phyloP scores from a whole-genome alignment of 768 basidiomycete genomes.

The Chalciporus sphaerocephalus region DNA sequence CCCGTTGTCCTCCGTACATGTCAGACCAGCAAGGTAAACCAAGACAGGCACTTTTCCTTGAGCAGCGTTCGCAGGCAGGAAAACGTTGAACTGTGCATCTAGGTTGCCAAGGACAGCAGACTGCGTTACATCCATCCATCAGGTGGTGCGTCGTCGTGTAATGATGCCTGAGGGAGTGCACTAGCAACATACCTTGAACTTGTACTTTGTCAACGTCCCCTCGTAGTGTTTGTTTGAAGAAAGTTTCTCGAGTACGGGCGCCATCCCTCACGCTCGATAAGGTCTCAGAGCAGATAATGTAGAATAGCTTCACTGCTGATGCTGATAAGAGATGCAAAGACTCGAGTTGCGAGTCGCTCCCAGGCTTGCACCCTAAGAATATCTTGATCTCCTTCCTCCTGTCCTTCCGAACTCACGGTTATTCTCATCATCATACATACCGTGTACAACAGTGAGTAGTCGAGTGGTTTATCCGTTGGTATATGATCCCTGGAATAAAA shows the following conservation, averaged over 20 bases:
- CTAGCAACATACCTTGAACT: constrained; percentile 55
- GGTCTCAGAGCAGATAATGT: too few species aligned
- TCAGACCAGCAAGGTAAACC: constrained; percentile 84
- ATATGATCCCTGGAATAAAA: too few species aligned
- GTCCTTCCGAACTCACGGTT: too few species aligned
- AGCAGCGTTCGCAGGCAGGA: constrained; percentile 62
- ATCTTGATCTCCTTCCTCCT: background rate
- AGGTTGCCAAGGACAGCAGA: constrained; percentile 67
- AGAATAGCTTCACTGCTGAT: background rate
- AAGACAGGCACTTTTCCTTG: constrained; percentile 64
- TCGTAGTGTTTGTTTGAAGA: constrained; percentile 77
- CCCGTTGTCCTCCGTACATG: constrained; percentile 94
- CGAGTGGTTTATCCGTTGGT: too few species aligned
- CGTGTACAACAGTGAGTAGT: too few species aligned
- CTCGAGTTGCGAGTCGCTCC: constrained; percentile 3
- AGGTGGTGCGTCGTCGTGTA: background rate
- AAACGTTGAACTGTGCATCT: constrained; percentile 81
- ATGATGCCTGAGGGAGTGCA: too few species aligned
- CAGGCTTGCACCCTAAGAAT: constrained; percentile 5
- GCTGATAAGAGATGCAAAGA: constrained; percentile 1
- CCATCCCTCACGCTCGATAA: constrained; percentile 8
- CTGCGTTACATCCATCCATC: constrained; percentile 36
- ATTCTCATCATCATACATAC: too few species aligned
- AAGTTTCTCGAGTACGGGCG: constrained; percentile 53
- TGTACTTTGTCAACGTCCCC: constrained; percentile 83